Conservation (phyloP, 2,329 filamentous ascomycete species). For the Ceratocystis eucalypticola region DNA sequence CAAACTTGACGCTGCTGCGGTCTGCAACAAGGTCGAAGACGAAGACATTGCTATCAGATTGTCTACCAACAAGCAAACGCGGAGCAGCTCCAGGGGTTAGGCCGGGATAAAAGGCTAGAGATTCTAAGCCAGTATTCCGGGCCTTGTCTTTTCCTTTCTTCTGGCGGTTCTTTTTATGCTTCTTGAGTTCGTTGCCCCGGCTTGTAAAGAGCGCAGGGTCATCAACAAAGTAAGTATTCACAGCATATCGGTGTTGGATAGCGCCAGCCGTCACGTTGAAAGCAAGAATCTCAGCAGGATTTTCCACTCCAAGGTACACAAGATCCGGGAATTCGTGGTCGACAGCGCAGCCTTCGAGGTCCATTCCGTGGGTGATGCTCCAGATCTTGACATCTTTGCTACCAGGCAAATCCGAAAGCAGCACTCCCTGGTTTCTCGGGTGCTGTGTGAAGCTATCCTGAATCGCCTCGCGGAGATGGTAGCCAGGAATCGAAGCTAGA, state of each 20-base stretch:
- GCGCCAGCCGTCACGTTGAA: constrained; percentile 16
- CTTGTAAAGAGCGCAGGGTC: background rate
- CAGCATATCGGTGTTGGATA: constrained; percentile 12
- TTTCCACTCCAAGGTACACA: constrained; percentile 17
- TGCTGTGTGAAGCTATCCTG: background rate
- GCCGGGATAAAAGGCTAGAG: constrained; percentile 14
- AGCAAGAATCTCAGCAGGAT: constrained; percentile 11
- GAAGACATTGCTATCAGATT: constrained; percentile 15
- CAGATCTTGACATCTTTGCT: constrained; percentile 14
- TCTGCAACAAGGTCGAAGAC: constrained; percentile 14
- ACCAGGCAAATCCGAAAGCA: background rate
- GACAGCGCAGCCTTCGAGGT: constrained; percentile 16
- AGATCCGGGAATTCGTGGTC: constrained; percentile 17
- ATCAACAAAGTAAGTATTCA: background rate
- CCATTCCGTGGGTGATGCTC: constrained; percentile 11
- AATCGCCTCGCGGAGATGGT: background rate
- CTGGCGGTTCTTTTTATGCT: constrained; percentile 14
- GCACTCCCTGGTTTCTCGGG: background rate
- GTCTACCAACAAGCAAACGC: constrained; percentile 14
- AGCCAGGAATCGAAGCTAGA: constrained; percentile 14
- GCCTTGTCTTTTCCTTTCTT: background rate
- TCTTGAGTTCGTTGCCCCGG: constrained; percentile 4
- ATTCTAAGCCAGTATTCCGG: constrained; percentile 13
- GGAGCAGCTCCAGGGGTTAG: background rate
- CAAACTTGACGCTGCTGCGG: constrained; percentile 8